Base-by-base conservation (phyloP, 805 yeast species). In the Nakazawaea pomicola region DNA sequence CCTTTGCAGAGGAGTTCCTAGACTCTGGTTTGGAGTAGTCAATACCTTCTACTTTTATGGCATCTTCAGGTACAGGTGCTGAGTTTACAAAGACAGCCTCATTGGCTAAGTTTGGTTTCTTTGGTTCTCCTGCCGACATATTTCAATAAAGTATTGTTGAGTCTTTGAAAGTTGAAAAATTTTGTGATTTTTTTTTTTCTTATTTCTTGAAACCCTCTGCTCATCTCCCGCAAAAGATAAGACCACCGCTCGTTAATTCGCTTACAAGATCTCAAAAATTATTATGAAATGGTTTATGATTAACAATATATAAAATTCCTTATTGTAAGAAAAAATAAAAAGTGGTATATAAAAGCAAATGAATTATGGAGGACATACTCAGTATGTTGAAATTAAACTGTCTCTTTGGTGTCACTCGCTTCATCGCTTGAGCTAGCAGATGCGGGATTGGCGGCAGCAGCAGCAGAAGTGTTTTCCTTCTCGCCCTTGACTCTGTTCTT, bases 51-150 rank as follows among this genome's bases (percentile, higher is more conserved):
- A 95, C 96, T 54, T 80, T 73, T 20, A 77, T 80, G 45, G 86
- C 85, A 50, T 78, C 78, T 23, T 76, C 85, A 7, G 96, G 95
- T 37, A 90, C 88, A 2, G 95, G 90, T 10, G 72, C 89, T 3
- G 96, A 88, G 41, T 79, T 80, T 58, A 82, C 84, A 38, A 93
- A 72, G 23, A 93, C 98, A 8, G 98, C 98, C 49, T 89, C 97
- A 3, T 91, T 72, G 11, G 96, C 91, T 30, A 86, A 60, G 6
- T 72, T 77, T 28, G 96, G 96, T 30, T 74, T 53, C 43, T 65
- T 61, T 20, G 58, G 44, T 12, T 51, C 24, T 19, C 14, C 16
- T 21, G 21, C 11, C n/a, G 32, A 25, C 43, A 31, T 31, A 12
- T 15, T 8, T 33, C 25, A 6, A 16, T 17, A 30, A 14, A 16